phyloP scores from a whole-genome alignment of 306 rosid genomes.

The Ochetophila trinervis region DNA sequence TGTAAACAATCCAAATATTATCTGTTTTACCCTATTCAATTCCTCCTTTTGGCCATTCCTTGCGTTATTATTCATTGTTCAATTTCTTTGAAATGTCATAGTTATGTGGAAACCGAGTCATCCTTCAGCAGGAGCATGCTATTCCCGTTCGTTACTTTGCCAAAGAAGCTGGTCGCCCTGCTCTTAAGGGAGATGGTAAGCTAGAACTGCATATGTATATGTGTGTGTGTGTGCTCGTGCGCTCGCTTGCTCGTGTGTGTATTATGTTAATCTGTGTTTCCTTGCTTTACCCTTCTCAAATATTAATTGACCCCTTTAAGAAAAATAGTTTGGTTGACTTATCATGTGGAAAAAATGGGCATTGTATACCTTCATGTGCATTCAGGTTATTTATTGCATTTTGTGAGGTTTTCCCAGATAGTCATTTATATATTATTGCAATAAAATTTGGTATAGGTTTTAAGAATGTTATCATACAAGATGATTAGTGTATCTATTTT shows the following conservation, averaged over 20 bases:
- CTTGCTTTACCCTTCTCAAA: not conserved
- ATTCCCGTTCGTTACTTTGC: slow-evolving; percentile 79
- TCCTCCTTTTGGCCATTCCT: not conserved
- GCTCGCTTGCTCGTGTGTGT: too few species aligned
- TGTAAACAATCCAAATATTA: not conserved
- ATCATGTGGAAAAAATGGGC: not conserved
- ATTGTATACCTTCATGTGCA: not conserved
- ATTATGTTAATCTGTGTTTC: not conserved
- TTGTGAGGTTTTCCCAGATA: not conserved
- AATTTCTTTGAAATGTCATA: slow-evolving; percentile 22
- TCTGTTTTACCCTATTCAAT: not conserved
- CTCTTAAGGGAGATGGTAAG: slow-evolving; percentile 92
- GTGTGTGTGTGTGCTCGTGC: too few species aligned
- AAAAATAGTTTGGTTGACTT: not conserved
- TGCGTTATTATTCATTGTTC: not conserved
- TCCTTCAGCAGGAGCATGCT: slow-evolving; percentile 58
- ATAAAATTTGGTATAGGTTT: too few species aligned
- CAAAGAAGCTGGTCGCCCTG: slow-evolving; percentile 56
- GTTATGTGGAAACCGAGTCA: slow-evolving; percentile 58
- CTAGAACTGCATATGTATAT: not conserved
- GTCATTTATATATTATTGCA: not conserved
- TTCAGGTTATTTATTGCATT: not conserved
- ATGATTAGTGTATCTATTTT: too few species aligned
- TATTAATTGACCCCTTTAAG: too few species aligned
- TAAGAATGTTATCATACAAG: too few species aligned